Conservation (phyloP, 106 monocot species). For the Platanthera guangdongensis region DNA sequence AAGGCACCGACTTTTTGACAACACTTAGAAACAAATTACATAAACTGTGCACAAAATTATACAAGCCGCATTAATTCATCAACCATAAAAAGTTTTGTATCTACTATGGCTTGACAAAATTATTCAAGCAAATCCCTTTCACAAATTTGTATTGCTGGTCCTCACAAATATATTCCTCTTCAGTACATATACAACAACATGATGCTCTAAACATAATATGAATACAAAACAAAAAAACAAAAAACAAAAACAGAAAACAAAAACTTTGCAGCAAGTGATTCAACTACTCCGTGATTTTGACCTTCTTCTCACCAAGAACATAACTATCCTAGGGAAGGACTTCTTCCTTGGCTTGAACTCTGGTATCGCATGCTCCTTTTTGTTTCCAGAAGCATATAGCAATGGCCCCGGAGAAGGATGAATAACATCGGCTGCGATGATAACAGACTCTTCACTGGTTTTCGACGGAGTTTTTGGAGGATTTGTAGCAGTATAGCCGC, state of each 20-base stretch:
- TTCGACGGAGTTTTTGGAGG: slow-evolving; percentile 14
- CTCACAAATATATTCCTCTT: not conserved
- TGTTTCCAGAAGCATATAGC: not conserved
- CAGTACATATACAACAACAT: slow-evolving; percentile 1
- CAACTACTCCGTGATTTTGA: not conserved
- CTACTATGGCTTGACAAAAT: not conserved
- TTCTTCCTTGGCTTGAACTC: slow-evolving; percentile 5
- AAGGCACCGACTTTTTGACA: no score
- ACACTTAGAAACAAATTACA: no score
- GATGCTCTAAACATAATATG: slow-evolving; percentile 1
- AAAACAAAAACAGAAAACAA: not conserved
- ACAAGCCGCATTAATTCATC: not conserved
- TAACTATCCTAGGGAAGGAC: slow-evolving; percentile 1
- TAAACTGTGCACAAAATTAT: no score
- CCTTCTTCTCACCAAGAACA: slow-evolving; percentile 9
- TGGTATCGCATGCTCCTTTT: not conserved
- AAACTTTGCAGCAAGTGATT: not conserved
- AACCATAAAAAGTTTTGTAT: not conserved
- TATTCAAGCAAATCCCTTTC: not conserved
- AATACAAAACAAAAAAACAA: not conserved
- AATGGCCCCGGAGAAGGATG: not conserved
- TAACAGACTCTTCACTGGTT: not conserved
- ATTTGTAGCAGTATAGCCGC: not conserved
- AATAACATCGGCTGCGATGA: not conserved
- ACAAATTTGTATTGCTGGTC: slow-evolving; percentile 2